These are phyloP conservation scores for Drechslerella stenobrocha DNA, from an alignment of 2,329 filamentous ascomycete genomes.

Conservation along the genomic window DNA sequence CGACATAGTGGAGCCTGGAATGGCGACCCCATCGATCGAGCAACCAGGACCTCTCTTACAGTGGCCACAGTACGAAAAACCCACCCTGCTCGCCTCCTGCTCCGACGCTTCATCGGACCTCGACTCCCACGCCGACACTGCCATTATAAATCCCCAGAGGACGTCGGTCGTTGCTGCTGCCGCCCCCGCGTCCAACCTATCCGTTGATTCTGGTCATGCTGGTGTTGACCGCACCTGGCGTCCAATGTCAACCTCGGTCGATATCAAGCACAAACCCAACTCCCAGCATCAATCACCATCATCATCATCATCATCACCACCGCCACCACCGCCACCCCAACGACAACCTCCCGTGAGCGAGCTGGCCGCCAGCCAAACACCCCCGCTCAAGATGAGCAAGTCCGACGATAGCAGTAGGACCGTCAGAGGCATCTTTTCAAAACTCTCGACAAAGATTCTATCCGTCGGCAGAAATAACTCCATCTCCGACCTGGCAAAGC, in stretches of 20 bases:
- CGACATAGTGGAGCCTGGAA: slow-evolving; percentile 37
- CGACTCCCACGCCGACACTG: slow-evolving; percentile 7
- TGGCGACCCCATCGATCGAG: slow-evolving; percentile 47
- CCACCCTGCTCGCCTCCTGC: slow-evolving; percentile 7
- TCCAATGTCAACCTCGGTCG: slow-evolving; percentile 17
- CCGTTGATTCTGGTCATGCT: slow-evolving; percentile 4
- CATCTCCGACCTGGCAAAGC: background rate
- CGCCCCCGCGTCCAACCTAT: background rate
- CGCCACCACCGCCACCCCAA: background rate
- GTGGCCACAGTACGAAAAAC: slow-evolving; percentile 32
- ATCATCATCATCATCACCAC: background rate
- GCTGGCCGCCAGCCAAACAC: background rate
- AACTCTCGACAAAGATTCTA: slow-evolving; percentile 22
- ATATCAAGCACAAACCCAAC: slow-evolving; percentile 21
- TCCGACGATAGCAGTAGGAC: background rate
- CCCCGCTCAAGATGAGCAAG: slow-evolving; percentile 15
- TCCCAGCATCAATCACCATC: slow-evolving; percentile 6
- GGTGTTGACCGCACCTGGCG: background rate
- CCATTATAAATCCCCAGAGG: slow-evolving; percentile 9
- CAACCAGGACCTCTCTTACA: slow-evolving; percentile 37
- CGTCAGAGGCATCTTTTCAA: slow-evolving; percentile 26
- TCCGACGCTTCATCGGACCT: slow-evolving; percentile 19
- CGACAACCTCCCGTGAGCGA: background rate
- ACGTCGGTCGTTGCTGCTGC: background rate
- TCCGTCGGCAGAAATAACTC: slow-evolving; percentile 11